Evolutionary conservation across 805 yeast species (phyloP).

Genomic region (Scheffersomyces lignosus): DNA sequence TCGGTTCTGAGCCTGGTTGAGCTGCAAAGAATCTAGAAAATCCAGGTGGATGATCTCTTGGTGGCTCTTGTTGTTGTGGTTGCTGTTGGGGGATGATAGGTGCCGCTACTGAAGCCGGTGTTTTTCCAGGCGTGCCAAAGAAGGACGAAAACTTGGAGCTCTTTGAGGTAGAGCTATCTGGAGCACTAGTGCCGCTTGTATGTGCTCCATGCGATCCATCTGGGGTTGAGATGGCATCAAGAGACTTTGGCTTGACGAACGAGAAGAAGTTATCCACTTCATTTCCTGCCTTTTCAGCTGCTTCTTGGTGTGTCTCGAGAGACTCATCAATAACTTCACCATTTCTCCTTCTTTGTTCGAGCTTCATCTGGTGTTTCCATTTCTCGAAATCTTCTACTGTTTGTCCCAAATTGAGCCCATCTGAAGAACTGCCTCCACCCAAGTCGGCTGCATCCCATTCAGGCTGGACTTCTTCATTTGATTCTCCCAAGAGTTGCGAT

Average conservation of each 20-base stretch:
- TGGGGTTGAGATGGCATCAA: slow-evolving; percentile 6
- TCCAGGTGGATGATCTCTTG: slow-evolving; percentile 9
- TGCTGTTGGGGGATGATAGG: not conserved
- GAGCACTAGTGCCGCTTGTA: slow-evolving; percentile 8
- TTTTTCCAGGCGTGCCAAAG: slow-evolving; percentile 14
- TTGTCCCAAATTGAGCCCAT: slow-evolving; percentile 42
- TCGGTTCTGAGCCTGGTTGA: slow-evolving; percentile 3
- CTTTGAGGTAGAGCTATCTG: too few relatives aligned
- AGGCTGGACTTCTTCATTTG: slow-evolving; percentile 34
- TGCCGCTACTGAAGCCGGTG: not conserved
- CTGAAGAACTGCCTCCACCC: slow-evolving; percentile 4
- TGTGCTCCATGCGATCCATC: slow-evolving; percentile 7
- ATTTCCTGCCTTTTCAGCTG: slow-evolving; percentile 26
- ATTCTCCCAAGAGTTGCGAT: slow-evolving; percentile 36
- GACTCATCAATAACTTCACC: slow-evolving; percentile 33
- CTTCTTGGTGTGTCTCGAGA: slow-evolving; percentile 4
- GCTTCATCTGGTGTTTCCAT: slow-evolving; percentile 56
- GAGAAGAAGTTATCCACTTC: slow-evolving; percentile 47
- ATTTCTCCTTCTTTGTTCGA: slow-evolving; percentile 48
- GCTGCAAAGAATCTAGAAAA: slow-evolving; percentile 8
- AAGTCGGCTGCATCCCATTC: slow-evolving; percentile 40
- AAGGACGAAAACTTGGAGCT: slow-evolving; percentile 41
- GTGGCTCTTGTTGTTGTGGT: slow-evolving; percentile 3
- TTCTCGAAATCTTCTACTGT: slow-evolving; percentile 59
- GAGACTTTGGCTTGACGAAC: slow-evolving; percentile 33